Evolutionary conservation across 768 basidiomycete species (phyloP).

Genomic region (Termitomyces sp.): DNA sequence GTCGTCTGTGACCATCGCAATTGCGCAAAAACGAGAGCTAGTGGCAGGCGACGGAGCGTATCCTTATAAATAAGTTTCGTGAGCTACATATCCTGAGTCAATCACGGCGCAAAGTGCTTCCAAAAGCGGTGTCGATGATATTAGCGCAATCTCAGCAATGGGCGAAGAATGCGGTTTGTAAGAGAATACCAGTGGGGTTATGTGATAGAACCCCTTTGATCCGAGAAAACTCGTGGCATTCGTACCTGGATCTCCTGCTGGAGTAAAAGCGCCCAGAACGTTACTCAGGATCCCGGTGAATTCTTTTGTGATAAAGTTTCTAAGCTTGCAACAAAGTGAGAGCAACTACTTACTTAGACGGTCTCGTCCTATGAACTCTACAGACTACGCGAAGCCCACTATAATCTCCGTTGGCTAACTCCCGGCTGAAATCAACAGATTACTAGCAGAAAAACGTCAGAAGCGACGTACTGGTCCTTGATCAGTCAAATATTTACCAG

Average conservation of each 20-base stretch:
- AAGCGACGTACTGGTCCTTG: neutral
- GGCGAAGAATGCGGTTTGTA: constrained; percentile 12
- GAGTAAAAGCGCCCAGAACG: constrained; percentile 6
- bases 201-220: constrained; percentile 9
- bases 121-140: constrained; percentile 19
- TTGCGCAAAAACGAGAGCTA: constrained; percentile 3
- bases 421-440: neutral
- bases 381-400: constrained; percentile 13
- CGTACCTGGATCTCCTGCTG: constrained; percentile 22
- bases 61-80: constrained; percentile 19
- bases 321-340: neutral
- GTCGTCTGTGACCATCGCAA: constrained; percentile 11
- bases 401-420: constrained; percentile 15
- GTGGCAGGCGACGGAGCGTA: constrained; percentile 6
- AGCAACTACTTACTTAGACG: neutral
- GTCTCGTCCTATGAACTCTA: neutral
- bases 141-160: constrained; percentile 19
- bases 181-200: constrained; percentile 20
- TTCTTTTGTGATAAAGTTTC: constrained; percentile 1
- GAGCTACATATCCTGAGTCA: constrained; percentile 18
- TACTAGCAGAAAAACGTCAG: constrained; percentile 7
- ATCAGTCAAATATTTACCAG: neutral
- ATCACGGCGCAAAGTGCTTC: constrained; percentile 13
- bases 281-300: constrained; percentile 1
- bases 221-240: constrained; percentile 12